phyloP scores from a whole-genome alignment of 2,329 filamentous ascomycete genomes.

The Ascochyta pisi region DNA sequence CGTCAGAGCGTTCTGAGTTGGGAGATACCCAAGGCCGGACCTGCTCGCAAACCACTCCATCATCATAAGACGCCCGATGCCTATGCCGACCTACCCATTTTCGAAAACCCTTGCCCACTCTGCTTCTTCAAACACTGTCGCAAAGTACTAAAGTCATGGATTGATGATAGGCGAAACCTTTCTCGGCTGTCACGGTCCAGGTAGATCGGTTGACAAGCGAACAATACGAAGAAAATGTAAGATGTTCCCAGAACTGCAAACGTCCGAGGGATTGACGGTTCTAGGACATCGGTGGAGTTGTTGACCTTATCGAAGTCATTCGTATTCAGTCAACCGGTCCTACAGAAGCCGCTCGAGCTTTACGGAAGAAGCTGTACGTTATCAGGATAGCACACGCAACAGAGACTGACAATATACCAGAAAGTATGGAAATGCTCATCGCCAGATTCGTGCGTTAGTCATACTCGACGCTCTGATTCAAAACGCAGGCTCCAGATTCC shows the following conservation, averaged over 20 bases:
- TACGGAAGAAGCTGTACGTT: slow-evolving; percentile 88
- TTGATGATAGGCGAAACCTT: slow-evolving; percentile 68
- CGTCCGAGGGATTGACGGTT: neutral
- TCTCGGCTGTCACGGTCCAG: slow-evolving; percentile 90
- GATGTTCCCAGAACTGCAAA: neutral
- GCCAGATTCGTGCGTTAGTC: slow-evolving; percentile 85
- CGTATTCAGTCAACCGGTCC: slow-evolving; percentile 87
- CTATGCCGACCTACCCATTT: slow-evolving; percentile 36
- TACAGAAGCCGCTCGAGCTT: slow-evolving; percentile 84
- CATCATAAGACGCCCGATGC: slow-evolving; percentile 31
- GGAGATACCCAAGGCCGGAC: slow-evolving; percentile 2
- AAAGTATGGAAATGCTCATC: slow-evolving; percentile 95
- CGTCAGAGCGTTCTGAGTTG: slow-evolving; percentile 4
- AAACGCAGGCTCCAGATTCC: slow-evolving; percentile 87
- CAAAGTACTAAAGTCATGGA: slow-evolving; percentile 35
- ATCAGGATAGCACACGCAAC: neutral
- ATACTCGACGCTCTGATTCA: slow-evolving; percentile 93
- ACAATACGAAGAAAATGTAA: slow-evolving; percentile 78
- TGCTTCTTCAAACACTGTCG: slow-evolving; percentile 35
- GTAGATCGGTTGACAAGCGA: slow-evolving; percentile 91
- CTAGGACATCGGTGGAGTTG: slow-evolving; percentile 79
- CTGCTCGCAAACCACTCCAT: slow-evolving; percentile 28
- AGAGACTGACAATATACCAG: slow-evolving; percentile 49
- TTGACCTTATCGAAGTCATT: slow-evolving; percentile 93
- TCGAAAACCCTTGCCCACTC: slow-evolving; percentile 38